Evolutionary conservation across 2,329 filamentous ascomycete genomes (phyloP), one percentile per base, ranked within the genome.

Genomic region (Phialophora expanda): DNA sequence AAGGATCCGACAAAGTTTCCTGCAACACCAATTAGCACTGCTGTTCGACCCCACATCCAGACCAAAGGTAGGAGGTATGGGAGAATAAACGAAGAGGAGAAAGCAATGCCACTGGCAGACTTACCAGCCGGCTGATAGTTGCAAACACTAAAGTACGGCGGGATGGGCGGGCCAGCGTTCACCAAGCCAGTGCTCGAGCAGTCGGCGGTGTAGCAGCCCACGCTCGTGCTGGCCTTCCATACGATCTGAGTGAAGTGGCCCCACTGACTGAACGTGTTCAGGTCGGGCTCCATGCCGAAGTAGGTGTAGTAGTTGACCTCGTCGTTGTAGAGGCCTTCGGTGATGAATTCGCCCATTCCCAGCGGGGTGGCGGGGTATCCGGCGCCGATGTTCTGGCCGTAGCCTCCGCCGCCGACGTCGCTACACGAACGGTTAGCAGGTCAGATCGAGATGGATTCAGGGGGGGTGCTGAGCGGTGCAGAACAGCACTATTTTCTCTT

Each of bases 301-400:
- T 75, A 73, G 78, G 76, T 82, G 79, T 84, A 88, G 73, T 79
- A 79, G 69, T 76, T 75, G 72, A 90, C 81, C 79, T 96, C 92
- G 74, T 86, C 86, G 77, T 94, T 91, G 85, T 97, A 97, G 91
- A 95, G 97, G 80, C 89, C 84, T 76, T 93, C 86, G 74, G 88
- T 91, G 75, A 94, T 87, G 70, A 89, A 87, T 68, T 85, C 82
- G 62, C 87, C 86, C 69, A 91, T 83, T 6, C 65, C 65, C 24
- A 65, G 28, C 4, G 64, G 64, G 20, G 61, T 62, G 20, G 51
- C 62, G 5, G 78, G 74, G 67, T 86, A 84, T 71, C 88, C 83
- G 68, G 89, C 88, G 74, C 91, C 94, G 65, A 98, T 89, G 85
- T 98, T 99, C 82, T 99, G 94, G 69, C 94, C 94, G 74, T 94